A percentile compares a stretch with the other conserved stretches of the same genome.
These are phyloP conservation scores for Paracorniculantispora psalliotae DNA, from an alignment of 2,329 filamentous ascomycete species.

Conservation along the genomic window DNA sequence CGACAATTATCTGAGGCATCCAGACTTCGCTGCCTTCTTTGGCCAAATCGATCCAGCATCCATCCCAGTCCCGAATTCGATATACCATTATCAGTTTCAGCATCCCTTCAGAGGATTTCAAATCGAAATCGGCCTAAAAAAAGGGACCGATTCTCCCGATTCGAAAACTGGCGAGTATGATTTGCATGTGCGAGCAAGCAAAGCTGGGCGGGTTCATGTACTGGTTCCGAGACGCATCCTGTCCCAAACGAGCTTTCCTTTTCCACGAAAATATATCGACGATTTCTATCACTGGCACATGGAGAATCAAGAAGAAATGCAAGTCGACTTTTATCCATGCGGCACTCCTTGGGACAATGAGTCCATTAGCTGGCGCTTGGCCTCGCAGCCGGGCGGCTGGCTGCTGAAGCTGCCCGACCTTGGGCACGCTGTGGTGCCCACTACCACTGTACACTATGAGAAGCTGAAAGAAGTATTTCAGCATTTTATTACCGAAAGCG, in stretches of 20 bases:
- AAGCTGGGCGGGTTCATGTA: not conserved
- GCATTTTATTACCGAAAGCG: not conserved
- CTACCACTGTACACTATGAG: not conserved
- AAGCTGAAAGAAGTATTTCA: not conserved
- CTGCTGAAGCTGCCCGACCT: not conserved
- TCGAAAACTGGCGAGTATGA: not conserved
- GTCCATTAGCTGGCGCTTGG: not conserved
- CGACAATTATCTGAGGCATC: not conserved
- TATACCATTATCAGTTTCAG: not conserved
- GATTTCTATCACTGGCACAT: not conserved
- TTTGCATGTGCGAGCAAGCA: not conserved
- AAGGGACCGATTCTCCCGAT: too few relatives aligned
- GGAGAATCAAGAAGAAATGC: fast-evolving
- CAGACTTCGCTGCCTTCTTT: not conserved
- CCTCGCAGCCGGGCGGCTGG: not conserved
- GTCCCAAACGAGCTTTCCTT: not conserved
- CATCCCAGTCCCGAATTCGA: not conserved
- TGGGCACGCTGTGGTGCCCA: not conserved
- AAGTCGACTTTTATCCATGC: not conserved
- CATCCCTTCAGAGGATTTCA: not conserved
- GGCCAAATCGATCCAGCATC: not conserved
- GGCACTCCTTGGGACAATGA: not conserved
- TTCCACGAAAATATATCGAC: not conserved
- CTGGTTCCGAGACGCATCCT: not conserved
- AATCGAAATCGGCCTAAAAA: not conserved